Evolutionary conservation across 805 yeast genomes (phyloP), one percentile per base, ranked within the genome.

Genomic region (Ogataea sp.): DNA sequence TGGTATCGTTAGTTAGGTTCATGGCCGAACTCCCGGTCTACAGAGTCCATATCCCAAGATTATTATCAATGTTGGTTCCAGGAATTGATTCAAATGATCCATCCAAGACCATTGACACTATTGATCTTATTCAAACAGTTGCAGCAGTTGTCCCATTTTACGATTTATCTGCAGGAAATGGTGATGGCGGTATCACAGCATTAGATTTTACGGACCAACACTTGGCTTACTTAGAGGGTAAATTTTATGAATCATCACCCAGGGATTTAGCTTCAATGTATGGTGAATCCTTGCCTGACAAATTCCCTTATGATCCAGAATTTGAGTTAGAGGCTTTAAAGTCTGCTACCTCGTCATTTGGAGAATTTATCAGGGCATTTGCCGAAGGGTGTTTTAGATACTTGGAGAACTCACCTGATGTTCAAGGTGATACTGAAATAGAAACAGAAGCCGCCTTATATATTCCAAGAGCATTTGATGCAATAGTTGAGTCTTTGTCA

Each of bases 21-120:
- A 75, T 93, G 68, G 79, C 83, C 0, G 54, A 63, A 6, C 67
- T 74, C 2, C 81, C 81, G 1, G 58, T 77, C 2, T 86, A 73
- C 53, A 65, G 96, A 33, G 78, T 85, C 11, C 98, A 93, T 51
- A 63, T 87, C 11, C 76, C 94, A 0, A 74, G 94, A 39, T 64
- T 93, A 14, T 55, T 89, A 30, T 73, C 79, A 21, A 68, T 86
- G 57, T 64, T 80, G 2, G 56, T 88, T 7, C 84, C 88, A 0
- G 96, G 93, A 24, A 78, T 93, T 23, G 97, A 93, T 55, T 75
- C 89, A 1, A 93, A 89, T 55, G 98, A 93, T 58, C 68, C 87
- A 36, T 69, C 67, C 13, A 75, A 89, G 53, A 80, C 96, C 0
- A 67, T 78, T 14, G 71, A 76, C 38, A 73, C 95, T 0, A 61